Base-by-base conservation (phyloP, 2,329 filamentous ascomycete species). In the Talaromyces sp. region DNA sequence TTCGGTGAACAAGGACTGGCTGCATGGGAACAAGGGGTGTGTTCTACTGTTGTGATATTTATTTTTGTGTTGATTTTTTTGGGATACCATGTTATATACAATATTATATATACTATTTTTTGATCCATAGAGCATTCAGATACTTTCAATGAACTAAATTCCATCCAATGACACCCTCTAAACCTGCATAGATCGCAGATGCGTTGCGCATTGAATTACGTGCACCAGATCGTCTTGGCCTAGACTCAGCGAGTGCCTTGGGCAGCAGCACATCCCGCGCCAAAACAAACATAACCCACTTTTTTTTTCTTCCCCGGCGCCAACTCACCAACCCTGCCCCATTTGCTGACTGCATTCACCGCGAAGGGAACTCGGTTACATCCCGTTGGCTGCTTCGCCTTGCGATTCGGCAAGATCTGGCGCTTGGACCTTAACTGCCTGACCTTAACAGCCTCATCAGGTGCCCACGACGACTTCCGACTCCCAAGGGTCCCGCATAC, bases 281-380 rank as follows among this genome's bases (percentile, higher is more conserved):
- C 58, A 61, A 65, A 64, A 64, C 61, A 64, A 65, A 65, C 61
- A 62, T 57, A 62, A 44, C 47, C 54, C 48, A 45, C 49, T 52
- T 56, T 54, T 56, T 51, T 54, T 51, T 41, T 43, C 46, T 40
- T 44, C 40, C 43, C 39, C 37, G 24, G 10, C 44, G 50, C 47
- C 56, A 61, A 58, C 56, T 41, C 52, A 58, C 29, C 49, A 48
- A 42, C 20, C 32, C 24, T 32, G 24, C 14, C 33, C 45, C 33
- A 47, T 39, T 46, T 24, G 45, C 39, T 43, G 39, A 36, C 47
- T 13, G 16, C 47, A 46, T 17, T 35, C 36, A 24, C 37, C 29
- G 27, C 22, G 10, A 36, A 47, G 17, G 22, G 41, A n/a, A 22
- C 17, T 52, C 24, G 51, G 49, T 24, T 27, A 9, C 24, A 27